These are phyloP conservation scores for Coemansia aciculifera DNA, from an alignment of 192 early-diverging fungal genomes.

Conservation along the genomic window DNA sequence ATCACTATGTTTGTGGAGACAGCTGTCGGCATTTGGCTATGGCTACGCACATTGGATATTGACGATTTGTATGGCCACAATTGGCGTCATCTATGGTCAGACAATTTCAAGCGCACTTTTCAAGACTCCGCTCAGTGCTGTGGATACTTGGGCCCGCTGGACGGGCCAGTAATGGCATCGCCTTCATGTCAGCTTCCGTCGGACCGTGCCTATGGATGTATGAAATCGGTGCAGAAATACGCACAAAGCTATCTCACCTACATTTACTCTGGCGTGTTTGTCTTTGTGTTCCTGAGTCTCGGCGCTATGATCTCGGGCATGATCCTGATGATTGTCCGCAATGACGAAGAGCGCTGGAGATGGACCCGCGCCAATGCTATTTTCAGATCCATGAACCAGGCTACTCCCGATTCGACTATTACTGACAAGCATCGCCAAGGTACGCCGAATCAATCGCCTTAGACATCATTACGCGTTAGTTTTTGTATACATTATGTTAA, in stretches of 20 bases:
- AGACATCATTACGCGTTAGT: background rate
- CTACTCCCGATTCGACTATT: background rate
- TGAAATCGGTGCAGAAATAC: slow-evolving; percentile 38
- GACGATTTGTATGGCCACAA: slow-evolving; percentile 41
- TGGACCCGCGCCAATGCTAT: slow-evolving; percentile 48
- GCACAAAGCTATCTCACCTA: slow-evolving; percentile 29
- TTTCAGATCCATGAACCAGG: slow-evolving; percentile 33
- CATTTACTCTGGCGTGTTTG: slow-evolving; percentile 41
- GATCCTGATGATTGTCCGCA: slow-evolving; percentile 39
- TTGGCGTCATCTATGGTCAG: slow-evolving; percentile 45
- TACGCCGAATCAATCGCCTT: background rate
- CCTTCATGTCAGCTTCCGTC: slow-evolving; percentile 14
- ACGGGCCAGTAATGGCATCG: slow-evolving; percentile 27
- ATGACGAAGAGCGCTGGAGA: slow-evolving; percentile 47
- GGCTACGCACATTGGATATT: slow-evolving; percentile 38
- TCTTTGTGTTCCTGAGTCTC: slow-evolving; percentile 43
- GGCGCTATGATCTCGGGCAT: slow-evolving; percentile 36
- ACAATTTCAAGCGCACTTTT: slow-evolving; percentile 22
- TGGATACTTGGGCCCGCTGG: slow-evolving; percentile 37
- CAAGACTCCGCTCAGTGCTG: slow-evolving; percentile 38
- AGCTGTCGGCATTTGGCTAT: slow-evolving; percentile 42
- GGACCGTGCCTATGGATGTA: slow-evolving; percentile 29
- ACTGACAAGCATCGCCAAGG: background rate
- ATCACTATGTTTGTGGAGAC: slow-evolving; percentile 27
- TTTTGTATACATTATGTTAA: background rate